phyloP scores from a whole-genome alignment of 1,284 basidiomycete species.

The Porogramme epimiltina region DNA sequence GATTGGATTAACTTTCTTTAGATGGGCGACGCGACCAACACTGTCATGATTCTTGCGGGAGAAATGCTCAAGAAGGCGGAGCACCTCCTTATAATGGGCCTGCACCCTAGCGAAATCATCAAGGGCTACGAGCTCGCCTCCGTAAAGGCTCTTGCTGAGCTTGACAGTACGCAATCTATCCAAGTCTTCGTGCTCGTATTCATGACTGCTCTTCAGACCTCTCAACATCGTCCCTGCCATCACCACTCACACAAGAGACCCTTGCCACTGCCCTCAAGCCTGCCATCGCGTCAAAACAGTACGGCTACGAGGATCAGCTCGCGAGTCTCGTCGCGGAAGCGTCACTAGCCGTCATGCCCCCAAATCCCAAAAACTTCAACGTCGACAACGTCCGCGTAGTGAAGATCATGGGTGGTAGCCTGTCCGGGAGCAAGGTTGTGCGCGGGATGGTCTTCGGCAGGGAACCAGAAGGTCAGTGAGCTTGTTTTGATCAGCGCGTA shows the following conservation, averaged over 20 bases:
- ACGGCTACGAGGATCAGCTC: conserved; percentile 88
- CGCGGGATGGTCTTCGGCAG: conserved; percentile 98
- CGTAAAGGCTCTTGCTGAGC: conserved; percentile 82
- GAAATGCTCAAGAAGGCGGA: conserved; percentile 96
- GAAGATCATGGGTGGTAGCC: conserved; percentile 95
- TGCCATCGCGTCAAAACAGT: conserved; percentile 96
- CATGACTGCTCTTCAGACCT: conserved; percentile 46
- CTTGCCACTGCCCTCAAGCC: conserved; percentile 86
- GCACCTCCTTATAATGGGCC: conserved; percentile 90
- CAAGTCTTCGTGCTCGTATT: background rate
- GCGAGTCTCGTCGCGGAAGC: conserved; percentile 92
- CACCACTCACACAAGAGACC: conserved; percentile 77
- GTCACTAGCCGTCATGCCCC: conserved; percentile 87
- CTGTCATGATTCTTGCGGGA: conserved; percentile 94
- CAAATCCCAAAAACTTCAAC: conserved; percentile 89
- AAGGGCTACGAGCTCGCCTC: conserved; percentile 97
- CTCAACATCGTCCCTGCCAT: conserved; percentile 67
- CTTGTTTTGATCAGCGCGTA: background rate
- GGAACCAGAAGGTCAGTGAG: conserved; percentile 82
- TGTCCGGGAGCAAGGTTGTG: conserved; percentile 85
- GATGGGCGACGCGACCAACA: conserved; percentile 98
- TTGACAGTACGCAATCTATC: conserved; percentile 76
- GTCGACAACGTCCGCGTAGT: conserved; percentile 98
- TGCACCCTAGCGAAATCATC: conserved; percentile 94
- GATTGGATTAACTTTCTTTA: no score